phyloP scores from a whole-genome alignment of 257 asterid species.

The Fraxinus pennsylvanica region DNA sequence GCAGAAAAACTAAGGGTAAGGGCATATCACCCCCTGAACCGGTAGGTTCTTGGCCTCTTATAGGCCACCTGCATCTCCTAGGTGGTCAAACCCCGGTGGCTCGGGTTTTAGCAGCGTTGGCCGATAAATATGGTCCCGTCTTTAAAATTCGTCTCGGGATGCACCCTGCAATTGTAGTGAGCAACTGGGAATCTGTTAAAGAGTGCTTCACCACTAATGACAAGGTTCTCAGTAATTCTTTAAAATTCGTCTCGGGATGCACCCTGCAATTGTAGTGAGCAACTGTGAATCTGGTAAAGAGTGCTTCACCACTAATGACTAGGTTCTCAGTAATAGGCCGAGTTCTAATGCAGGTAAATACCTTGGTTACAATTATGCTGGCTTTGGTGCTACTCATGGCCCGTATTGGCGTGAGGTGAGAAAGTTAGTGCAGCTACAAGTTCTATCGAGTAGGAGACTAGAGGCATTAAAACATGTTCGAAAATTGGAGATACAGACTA shows the following conservation, averaged over 20 bases:
- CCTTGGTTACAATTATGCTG: constrained; percentile 50
- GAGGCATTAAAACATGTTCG: constrained; percentile 43
- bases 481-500: constrained; percentile 27
- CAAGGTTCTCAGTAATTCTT: constrained; percentile 37
- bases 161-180: constrained; percentile 33
- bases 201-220: constrained; percentile 62
- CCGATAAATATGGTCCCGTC: constrained; percentile 56
- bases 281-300: constrained; percentile 57
- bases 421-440: constrained; percentile 43
- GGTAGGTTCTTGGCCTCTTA: constrained; percentile 54
- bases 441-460: constrained; percentile 47
- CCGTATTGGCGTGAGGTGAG: constrained; percentile 54
- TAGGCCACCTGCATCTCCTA: constrained; percentile 58
- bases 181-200: constrained; percentile 54
- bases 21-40: not conserved
- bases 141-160: constrained; percentile 42
- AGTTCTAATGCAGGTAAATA: constrained; percentile 31
- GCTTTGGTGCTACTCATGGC: constrained; percentile 46
- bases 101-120: constrained; percentile 33
- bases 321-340: constrained; percentile 41
- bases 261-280: constrained; percentile 36
- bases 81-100: constrained; percentile 19
- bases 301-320: constrained; percentile 58
- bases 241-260: constrained; percentile 38
- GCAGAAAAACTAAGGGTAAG: too few relatives aligned